A percentile compares a stretch with the other conserved stretches of the same genome.
These are phyloP conservation scores for Calycina herbarum DNA, from an alignment of 2,329 filamentous ascomycete genomes.

Conservation along the genomic window DNA sequence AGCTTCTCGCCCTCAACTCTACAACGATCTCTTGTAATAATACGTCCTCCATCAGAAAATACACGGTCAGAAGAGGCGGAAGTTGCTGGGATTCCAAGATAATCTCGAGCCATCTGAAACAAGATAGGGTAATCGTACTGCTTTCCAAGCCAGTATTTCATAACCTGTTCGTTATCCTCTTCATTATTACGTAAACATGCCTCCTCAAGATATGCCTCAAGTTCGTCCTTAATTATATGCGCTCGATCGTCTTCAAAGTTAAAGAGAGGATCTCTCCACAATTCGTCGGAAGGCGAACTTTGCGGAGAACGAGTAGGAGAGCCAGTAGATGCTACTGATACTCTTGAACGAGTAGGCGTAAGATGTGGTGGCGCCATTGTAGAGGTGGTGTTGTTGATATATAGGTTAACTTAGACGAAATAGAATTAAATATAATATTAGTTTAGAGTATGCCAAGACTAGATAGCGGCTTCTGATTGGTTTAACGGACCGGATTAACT, in stretches of 20 bases:
- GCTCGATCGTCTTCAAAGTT: background rate
- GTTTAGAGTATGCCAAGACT: too few species aligned
- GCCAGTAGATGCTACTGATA: too few species aligned
- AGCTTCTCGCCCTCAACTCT: background rate
- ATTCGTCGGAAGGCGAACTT: too few species aligned
- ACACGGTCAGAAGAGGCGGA: background rate
- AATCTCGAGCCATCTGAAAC: background rate
- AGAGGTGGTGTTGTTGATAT: too few species aligned
- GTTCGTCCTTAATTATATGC: background rate
- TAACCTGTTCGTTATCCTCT: background rate
- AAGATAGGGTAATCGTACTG: background rate
- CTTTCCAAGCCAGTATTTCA: background rate
- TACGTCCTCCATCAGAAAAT: background rate
- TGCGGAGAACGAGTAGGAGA: too few species aligned
- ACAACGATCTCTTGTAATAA: background rate
- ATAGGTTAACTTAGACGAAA: too few species aligned
- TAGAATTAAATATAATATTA: too few species aligned
- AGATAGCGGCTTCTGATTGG: too few species aligned
- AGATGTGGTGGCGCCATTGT: too few species aligned
- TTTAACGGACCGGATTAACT: too few species aligned
- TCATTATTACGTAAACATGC: background rate
- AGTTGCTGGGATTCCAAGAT: background rate
- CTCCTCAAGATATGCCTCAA: background rate
- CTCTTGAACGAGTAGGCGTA: too few species aligned
- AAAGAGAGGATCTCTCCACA: background rate